Evolutionary conservation across 768 basidiomycete genomes (phyloP).

Genomic region (Sistotremastrum niveocremeum): DNA sequence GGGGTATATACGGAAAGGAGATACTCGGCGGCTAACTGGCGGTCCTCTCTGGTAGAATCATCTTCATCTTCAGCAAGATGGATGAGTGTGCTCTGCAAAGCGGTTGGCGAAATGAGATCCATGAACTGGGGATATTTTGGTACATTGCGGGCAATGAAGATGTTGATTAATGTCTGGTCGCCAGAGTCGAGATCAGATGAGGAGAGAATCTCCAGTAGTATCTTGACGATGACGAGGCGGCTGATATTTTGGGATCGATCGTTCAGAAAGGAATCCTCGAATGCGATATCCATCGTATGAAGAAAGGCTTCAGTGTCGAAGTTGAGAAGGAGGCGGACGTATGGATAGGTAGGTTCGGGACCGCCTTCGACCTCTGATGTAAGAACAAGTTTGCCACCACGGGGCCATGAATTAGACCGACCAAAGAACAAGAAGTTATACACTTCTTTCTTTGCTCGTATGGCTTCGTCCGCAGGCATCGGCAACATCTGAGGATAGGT

Average conservation of each 20-base stretch:
- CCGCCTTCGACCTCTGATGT: constrained; percentile 66
- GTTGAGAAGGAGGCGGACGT: constrained; percentile 65
- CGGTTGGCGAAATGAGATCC: constrained; percentile 42
- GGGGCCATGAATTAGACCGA: constrained; percentile 66
- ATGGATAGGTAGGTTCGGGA: constrained; percentile 78
- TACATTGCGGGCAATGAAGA: constrained; percentile 92
- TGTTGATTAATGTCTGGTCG: constrained; percentile 78
- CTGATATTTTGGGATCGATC: constrained; percentile 52
- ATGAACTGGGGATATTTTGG: constrained; percentile 93
- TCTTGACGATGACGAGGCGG: constrained; percentile 72
- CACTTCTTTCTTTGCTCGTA: constrained; percentile 54
- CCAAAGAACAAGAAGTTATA: constrained; percentile 82
- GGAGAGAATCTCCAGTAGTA: constrained; percentile 62
- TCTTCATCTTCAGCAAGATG: constrained; percentile 68
- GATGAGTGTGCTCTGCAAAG: constrained; percentile 63
- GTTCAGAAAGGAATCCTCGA: constrained; percentile 87
- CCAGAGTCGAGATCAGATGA: constrained; percentile 37
- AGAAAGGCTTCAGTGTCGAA: constrained; percentile 93
- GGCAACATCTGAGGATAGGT: constrained; percentile 77
- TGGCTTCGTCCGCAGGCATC: constrained; percentile 48
- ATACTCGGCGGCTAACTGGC: constrained; percentile 89
- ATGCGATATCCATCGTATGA: constrained; percentile 86
- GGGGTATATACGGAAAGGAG: constrained; percentile 87
- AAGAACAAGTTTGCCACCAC: constrained; percentile 56
- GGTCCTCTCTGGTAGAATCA: constrained; percentile 73